Base-by-base conservation (phyloP, 306 rosid species). In the Echinosophora koreensis region DNA sequence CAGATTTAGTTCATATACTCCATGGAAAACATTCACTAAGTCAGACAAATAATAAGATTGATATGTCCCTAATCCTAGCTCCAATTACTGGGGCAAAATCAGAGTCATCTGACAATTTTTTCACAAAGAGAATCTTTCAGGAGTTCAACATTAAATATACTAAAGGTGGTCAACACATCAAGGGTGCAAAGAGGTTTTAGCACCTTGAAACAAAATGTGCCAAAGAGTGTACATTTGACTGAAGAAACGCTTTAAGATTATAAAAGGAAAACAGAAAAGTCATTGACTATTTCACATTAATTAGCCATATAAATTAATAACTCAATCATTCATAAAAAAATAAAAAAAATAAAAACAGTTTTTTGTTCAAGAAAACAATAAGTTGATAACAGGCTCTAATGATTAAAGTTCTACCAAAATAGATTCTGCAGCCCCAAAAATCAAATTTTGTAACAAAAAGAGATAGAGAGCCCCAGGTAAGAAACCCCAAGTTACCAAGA, bases 1-100 rank as follows among this genome's bases (percentile, higher is more conserved):
- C 58, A 80, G 58, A 1, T 78, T 76, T 47, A 68, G 56, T 50
- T 73, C 60, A 80, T 52, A 34, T 9, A 39, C 62, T 59, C 72
- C 34, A 80, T 46, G 39, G 58, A 59, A 81, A 78, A 14, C 12
- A 66, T 18, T 54, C 17, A 62, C 35, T 14, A 66, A 27, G 12
- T 58, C 51, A 54, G 62, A 54, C 61, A 63, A 12, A 8, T 15
- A 69, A 35, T 50, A 38, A 16, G 38, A 34, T 44, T 30, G 50
- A 35, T 10, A 4, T 61, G 13, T 28, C 58, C 44, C 28, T n/a
- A 35, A 6, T 4, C 39, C 39, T 55, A 28, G 35, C 28, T 35
- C 54, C 37, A 76, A 28, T 35, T 47, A 72, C 61, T 68, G 17
- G 12, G 17, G 39, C 5, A 42, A 77, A 67, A 11, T 14, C 49